Evolutionary conservation across 768 basidiomycete genomes (phyloP).

Genomic region (Glaciozyma antarctica): DNA sequence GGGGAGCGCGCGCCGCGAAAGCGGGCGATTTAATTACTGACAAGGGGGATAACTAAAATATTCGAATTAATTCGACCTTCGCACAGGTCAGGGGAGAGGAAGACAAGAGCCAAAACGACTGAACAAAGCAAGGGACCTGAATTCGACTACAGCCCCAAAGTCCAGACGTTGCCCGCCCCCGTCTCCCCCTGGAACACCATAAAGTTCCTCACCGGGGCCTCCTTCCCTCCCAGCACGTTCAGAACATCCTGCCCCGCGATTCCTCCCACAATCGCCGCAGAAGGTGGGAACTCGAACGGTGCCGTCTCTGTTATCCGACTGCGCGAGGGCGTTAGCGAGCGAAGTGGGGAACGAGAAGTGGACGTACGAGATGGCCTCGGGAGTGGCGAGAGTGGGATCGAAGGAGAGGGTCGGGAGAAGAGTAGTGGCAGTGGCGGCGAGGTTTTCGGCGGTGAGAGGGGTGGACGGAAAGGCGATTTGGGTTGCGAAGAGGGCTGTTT

Average conservation of each 20-base stretch:
- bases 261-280: conserved; percentile 89
- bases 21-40: no score
- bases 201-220: conserved; percentile 87
- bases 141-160: conserved; percentile 8
- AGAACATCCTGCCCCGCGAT: conserved; percentile 90
- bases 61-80: no score
- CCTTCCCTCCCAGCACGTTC: conserved; percentile 78
- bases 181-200: conserved; percentile 76
- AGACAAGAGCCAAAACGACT: no score
- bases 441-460: background rate
- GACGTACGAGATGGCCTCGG: conserved; percentile 55
- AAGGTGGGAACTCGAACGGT: conserved; percentile 81
- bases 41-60: no score
- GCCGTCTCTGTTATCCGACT: conserved; percentile 56
- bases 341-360: background rate
- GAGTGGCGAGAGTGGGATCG: conserved; percentile 42
- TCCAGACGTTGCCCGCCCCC: conserved; percentile 58
- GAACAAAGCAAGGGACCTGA: no score
- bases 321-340: conserved; percentile 5
- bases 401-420: conserved; percentile 7
- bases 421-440: background rate
- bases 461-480: conserved; percentile 12
- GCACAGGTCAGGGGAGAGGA: no score
- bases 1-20: no score
- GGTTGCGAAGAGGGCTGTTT: conserved; percentile 70